A percentile compares a stretch with the other conserved stretches of the same genome.
These are phyloP conservation scores for Yamadazyma endophytica DNA, from an alignment of 805 yeast genomes.

Conservation along the genomic window DNA sequence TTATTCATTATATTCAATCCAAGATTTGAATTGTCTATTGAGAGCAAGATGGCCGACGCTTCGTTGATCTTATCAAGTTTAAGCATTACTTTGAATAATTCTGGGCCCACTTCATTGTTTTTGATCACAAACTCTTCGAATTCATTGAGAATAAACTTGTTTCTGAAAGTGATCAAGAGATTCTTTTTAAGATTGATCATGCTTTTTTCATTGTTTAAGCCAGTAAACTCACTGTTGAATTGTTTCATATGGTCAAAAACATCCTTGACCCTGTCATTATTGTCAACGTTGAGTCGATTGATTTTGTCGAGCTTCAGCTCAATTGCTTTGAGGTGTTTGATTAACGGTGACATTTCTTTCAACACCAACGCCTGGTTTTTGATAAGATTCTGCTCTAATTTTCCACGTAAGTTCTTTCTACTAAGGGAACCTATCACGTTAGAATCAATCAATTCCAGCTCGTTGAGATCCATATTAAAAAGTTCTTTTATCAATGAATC, in stretches of 20 bases:
- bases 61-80: slow-evolving; percentile 63
- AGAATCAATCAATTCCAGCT: slow-evolving; percentile 38
- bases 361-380: slow-evolving; percentile 42
- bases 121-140: slow-evolving; percentile 62
- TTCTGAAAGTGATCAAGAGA: slow-evolving; percentile 50
- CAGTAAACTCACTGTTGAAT: slow-evolving; percentile 21
- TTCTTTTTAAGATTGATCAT: slow-evolving; percentile 46
- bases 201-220: slow-evolving; percentile 26
- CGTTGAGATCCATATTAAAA: slow-evolving; percentile 19
- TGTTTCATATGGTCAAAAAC: slow-evolving; percentile 17
- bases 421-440: slow-evolving; percentile 54
- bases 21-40: slow-evolving; percentile 61
- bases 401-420: slow-evolving; percentile 56
- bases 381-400: slow-evolving; percentile 57
- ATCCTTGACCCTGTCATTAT: slow-evolving; percentile 36
- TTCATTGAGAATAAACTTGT: slow-evolving; percentile 63
- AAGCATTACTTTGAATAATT: slow-evolving; percentile 56
- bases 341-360: slow-evolving; percentile 30
- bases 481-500: slow-evolving; percentile 33
- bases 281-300: slow-evolving; percentile 21
- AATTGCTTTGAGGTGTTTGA: slow-evolving; percentile 20
- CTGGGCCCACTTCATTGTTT: slow-evolving; percentile 43
- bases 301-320: slow-evolving; percentile 16
- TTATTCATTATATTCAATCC: slow-evolving; percentile 64
- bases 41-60: slow-evolving; percentile 64